A percentile compares a stretch with the other conserved stretches of the same genome.
Conservation (phyloP, 2,329 filamentous ascomycete species). For the Fusarium hostae region DNA sequence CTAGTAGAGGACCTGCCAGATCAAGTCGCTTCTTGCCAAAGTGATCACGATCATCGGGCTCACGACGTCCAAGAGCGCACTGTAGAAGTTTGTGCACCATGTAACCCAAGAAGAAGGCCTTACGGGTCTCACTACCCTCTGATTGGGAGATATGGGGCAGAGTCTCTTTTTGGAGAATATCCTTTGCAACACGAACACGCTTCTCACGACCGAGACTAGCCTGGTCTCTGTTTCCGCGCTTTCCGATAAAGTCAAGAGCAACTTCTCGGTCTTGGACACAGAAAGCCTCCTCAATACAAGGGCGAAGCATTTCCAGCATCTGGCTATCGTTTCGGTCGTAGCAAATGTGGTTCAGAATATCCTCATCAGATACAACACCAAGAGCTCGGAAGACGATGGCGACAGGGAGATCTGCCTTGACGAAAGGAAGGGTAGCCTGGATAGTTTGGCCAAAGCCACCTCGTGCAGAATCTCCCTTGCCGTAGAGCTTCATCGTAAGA, state of each 20-base stretch:
- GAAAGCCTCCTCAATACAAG: slow-evolving; percentile 96
- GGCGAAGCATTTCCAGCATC: slow-evolving; percentile 97
- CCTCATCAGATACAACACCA: slow-evolving; percentile 95
- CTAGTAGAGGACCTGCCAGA: slow-evolving; percentile 90
- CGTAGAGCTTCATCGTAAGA: slow-evolving; percentile 88
- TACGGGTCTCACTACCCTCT: slow-evolving; percentile 93
- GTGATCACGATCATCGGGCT: slow-evolving; percentile 97
- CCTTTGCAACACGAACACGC: slow-evolving; percentile 90
- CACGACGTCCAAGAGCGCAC: slow-evolving; percentile 89
- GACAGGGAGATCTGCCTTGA: slow-evolving; percentile 93
- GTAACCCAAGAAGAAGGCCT: slow-evolving; percentile 98
- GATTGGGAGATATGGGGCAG: slow-evolving; percentile 95
- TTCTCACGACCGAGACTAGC: slow-evolving; percentile 80
- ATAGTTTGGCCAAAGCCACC: slow-evolving; percentile 88
- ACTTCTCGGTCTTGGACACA: slow-evolving; percentile 95
- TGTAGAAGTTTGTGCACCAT: slow-evolving; percentile 98
- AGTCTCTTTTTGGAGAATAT: slow-evolving; percentile 97
- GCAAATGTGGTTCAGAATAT: slow-evolving; percentile 97
- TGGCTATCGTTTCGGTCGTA: slow-evolving; percentile 95
- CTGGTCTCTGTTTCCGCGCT: slow-evolving; percentile 76
- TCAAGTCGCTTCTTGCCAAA: slow-evolving; percentile 99
- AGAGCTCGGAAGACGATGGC: slow-evolving; percentile 95
- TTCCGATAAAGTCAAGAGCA: slow-evolving; percentile 94
- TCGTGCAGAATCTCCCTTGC: slow-evolving; percentile 81
- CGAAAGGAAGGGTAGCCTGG: slow-evolving; percentile 89